phyloP scores from a whole-genome alignment of 73 alveolate genomes.

The Effrenium voratum region DNA sequence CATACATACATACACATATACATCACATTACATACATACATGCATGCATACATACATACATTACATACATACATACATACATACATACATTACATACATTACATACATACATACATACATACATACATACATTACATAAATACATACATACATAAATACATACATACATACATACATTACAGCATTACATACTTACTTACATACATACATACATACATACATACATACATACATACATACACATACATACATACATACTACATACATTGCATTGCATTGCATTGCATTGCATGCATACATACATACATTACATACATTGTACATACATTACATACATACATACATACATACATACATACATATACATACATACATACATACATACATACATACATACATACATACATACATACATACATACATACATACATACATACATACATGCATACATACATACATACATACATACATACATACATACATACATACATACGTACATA shows the following conservation, averaged over 20 bases:
- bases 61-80: neutral
- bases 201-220: neutral
- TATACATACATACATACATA: neutral
- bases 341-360: neutral
- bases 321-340: neutral
- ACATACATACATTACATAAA: neutral
- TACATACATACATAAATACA: neutral
- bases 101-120: neutral
- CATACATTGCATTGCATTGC: too few species aligned
- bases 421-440: neutral
- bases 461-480: neutral
- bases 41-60: neutral
- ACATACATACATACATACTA: too few species aligned
- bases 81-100: neutral
- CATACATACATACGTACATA: neutral
- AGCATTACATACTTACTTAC: neutral
- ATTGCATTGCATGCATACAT: too few species aligned
- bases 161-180: neutral
- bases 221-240: neutral
- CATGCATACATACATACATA: neutral
- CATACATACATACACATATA: neutral
- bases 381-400: neutral
- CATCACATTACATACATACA: neutral
- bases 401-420: neutral
- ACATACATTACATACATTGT: too few species aligned